These are phyloP conservation scores for Musa itinerans DNA, from an alignment of 176 grass and related monocot species.

Conservation along the genomic window DNA sequence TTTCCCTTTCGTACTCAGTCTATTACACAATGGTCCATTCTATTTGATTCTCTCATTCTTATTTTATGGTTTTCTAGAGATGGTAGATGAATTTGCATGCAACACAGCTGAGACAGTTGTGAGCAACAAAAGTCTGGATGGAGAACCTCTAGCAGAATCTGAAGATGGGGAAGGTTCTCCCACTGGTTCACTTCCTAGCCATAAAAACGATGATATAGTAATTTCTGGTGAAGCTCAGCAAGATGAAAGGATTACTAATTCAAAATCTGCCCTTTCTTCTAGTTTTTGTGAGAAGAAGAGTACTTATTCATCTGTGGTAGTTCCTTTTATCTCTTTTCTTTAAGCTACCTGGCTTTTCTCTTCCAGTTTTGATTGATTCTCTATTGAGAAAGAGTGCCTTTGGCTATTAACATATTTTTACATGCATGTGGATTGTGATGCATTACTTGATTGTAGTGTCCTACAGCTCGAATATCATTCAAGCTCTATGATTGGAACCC, in stretches of 20 bases:
- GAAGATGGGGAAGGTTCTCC: conserved; percentile 70
- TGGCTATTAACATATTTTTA: conserved; percentile 12
- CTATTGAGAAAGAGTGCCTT: background rate
- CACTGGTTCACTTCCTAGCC: conserved; percentile 39
- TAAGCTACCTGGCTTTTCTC: conserved; percentile 9
- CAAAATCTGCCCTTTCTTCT: conserved; percentile 46
- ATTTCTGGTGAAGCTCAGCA: conserved; percentile 44
- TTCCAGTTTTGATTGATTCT: conserved; percentile 9
- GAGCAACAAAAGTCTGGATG: conserved; percentile 53
- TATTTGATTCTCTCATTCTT: conserved; percentile 13
- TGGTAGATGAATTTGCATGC: conserved; percentile 28
- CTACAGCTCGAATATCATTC: conserved; percentile 96
- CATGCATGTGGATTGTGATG: conserved; percentile 20
- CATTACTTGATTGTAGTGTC: conserved; percentile 67
- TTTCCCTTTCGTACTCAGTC: background rate
- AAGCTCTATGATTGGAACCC: conserved; percentile 99
- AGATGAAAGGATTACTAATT: conserved; percentile 49
- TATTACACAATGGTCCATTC: background rate
- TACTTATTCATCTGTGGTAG: conserved; percentile 73
- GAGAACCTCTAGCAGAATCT: conserved; percentile 53
- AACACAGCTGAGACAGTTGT: conserved; percentile 45
- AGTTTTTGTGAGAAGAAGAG: conserved; percentile 53
- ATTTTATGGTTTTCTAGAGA: conserved; percentile 40
- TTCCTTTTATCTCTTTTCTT: conserved; percentile 16
- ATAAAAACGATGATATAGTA: conserved; percentile 50